These are phyloP conservation scores for Trichoderma asperelloides DNA, from an alignment of 495 filamentous ascomycete genomes.

Conservation along the genomic window DNA sequence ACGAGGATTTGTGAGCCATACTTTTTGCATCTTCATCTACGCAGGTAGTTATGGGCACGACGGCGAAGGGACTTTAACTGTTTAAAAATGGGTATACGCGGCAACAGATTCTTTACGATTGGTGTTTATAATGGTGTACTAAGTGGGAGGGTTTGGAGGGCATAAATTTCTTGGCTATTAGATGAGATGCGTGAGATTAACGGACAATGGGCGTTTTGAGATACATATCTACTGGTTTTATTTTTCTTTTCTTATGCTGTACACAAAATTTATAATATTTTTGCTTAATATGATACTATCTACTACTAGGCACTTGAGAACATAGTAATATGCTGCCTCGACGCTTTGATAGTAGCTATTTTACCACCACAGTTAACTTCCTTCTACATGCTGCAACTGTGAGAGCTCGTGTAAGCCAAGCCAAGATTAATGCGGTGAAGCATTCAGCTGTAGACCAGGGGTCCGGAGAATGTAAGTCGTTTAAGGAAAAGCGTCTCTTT, in stretches of 20 bases:
- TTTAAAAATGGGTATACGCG: not conserved
- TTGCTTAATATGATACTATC: not conserved
- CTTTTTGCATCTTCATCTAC: not conserved
- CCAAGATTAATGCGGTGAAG: not conserved
- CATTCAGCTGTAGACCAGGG: not conserved
- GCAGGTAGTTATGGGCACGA: not conserved
- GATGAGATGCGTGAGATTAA: not conserved
- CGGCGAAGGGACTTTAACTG: not conserved
- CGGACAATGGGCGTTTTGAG: not conserved
- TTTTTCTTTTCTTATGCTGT: not conserved
- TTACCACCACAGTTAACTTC: no score
- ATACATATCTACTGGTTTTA: not conserved
- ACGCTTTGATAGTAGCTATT: no score
- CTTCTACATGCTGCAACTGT: no score
- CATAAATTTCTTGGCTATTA: not conserved
- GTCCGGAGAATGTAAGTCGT: not conserved
- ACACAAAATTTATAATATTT: not conserved
- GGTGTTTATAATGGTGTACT: not conserved
- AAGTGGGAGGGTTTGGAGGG: not conserved
- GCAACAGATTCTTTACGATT: not conserved
- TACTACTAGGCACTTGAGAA: no score
- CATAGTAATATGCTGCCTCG: no score
- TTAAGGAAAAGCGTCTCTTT: not conserved
- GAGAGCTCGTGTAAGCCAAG: no score
- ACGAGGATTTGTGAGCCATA: slow-evolving; percentile 32